Evolutionary conservation across 768 basidiomycete species (phyloP).

Genomic region (Xanthoconium stramineum): DNA sequence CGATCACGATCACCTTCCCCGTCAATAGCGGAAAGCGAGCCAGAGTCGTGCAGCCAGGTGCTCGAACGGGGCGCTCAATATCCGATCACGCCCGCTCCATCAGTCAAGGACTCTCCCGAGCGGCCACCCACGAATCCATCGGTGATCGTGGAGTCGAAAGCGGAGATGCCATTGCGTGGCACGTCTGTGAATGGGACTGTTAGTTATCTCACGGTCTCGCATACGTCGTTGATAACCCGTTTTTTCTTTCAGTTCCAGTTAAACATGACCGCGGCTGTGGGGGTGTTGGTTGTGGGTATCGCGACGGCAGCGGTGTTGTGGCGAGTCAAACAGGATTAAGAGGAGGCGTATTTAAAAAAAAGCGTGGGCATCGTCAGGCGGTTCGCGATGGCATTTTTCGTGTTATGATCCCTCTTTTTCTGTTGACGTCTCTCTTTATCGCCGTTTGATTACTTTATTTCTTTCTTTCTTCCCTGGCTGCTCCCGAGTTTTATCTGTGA

Average conservation of each 20-base stretch:
- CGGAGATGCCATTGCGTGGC: constrained; percentile 13
- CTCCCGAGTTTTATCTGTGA: constrained; percentile 17
- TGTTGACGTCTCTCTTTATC: background rate
- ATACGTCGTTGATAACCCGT: constrained; percentile 16
- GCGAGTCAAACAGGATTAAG: constrained; percentile 53
- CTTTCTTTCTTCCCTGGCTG: constrained; percentile 12
- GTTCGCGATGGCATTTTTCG: constrained; percentile 6
- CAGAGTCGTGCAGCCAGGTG: constrained; percentile 20
- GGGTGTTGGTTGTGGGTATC: constrained; percentile 61
- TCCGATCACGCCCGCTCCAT: constrained; percentile 30
- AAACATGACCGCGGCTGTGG: constrained; percentile 50
- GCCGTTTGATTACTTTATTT: constrained; percentile 29
- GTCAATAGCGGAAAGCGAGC: constrained; percentile 30
- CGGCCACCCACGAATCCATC: constrained; percentile 12
- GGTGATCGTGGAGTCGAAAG: constrained; percentile 15
- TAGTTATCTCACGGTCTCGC: constrained; percentile 23
- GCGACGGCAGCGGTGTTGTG: constrained; percentile 73
- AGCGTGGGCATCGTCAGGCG: constrained; percentile 13
- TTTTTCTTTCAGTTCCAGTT: constrained; percentile 29
- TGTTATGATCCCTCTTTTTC: constrained; percentile 11
- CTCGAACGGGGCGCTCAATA: constrained; percentile 23
- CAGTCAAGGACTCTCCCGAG: constrained; percentile 29
- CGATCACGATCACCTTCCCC: constrained; percentile 31
- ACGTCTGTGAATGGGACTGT: constrained; percentile 22
- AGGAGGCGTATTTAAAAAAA: background rate